A percentile compares a stretch with the other conserved stretches of the same genome.
phyloP scores from a whole-genome alignment of 2,329 filamentous ascomycete species.

The Sporothrix protearum region DNA sequence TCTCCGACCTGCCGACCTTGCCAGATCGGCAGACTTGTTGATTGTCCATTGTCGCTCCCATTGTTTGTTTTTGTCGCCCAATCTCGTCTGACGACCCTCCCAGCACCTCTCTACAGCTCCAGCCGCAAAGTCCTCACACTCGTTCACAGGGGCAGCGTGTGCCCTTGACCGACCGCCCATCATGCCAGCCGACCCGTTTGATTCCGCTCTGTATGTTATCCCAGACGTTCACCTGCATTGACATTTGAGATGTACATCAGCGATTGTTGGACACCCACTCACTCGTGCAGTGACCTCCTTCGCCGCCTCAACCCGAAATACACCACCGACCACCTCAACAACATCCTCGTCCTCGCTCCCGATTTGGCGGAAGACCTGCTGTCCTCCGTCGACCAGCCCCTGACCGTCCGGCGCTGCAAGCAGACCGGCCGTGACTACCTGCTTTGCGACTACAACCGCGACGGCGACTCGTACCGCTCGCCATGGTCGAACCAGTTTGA shows the following conservation, averaged over 20 bases:
- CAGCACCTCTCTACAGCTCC: not conserved
- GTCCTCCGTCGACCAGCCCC: conserved; percentile 93
- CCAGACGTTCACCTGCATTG: not conserved
- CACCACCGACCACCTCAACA: conserved; percentile 80
- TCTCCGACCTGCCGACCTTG: not conserved
- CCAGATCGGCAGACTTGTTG: not conserved
- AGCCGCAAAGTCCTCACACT: not conserved
- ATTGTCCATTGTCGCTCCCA: not conserved
- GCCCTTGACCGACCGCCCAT: conserved; percentile 17
- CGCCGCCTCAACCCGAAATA: conserved; percentile 94
- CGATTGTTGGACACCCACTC: too few species aligned
- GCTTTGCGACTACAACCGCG: conserved; percentile 98
- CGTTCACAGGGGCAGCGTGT: conserved; percentile 3
- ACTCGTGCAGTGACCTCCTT: conserved; percentile 75
- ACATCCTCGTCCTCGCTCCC: conserved; percentile 83
- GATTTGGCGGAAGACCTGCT: conserved; percentile 96
- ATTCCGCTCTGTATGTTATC: conserved; percentile 66
- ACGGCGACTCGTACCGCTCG: conserved; percentile 94
- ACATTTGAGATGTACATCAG: too few species aligned
- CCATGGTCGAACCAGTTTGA: conserved; percentile 99
- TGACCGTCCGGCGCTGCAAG: conserved; percentile 79
- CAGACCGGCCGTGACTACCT: conserved; percentile 93
- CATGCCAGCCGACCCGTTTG: conserved; percentile 60
- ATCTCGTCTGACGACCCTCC: not conserved
- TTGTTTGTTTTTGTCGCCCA: too few species aligned